These are phyloP conservation scores for Trichoderma pleuroti DNA, from an alignment of 2,329 filamentous ascomycete species.

Conservation along the genomic window DNA sequence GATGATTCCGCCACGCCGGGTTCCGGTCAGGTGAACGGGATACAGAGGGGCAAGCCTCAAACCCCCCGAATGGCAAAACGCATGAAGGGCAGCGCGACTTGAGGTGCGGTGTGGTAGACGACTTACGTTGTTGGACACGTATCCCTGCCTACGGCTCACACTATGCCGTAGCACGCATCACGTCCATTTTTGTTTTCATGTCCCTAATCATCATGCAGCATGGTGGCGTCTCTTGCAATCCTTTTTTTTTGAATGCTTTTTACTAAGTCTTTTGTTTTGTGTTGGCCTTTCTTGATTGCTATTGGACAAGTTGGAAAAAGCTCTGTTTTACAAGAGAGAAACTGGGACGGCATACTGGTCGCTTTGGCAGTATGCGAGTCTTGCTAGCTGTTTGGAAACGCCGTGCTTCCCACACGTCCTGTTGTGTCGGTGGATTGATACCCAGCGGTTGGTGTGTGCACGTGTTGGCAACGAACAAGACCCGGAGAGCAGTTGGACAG, in stretches of 20 bases:
- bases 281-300: conserved; percentile 23
- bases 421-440: conserved; percentile 17
- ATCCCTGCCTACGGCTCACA: background rate
- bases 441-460: conserved; percentile 7
- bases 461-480: conserved; percentile 14
- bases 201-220: conserved; percentile 35
- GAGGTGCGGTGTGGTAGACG: conserved; percentile 16
- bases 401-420: conserved; percentile 8
- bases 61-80: conserved; percentile 58
- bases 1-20: conserved; percentile 51
- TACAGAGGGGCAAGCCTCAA: conserved; percentile 51
- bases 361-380: conserved; percentile 1
- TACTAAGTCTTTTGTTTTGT: conserved; percentile 9
- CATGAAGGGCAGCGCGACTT: conserved; percentile 45
- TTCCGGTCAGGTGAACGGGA: conserved; percentile 50
- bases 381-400: conserved; percentile 10
- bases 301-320: conserved; percentile 23
- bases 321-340: conserved; percentile 13
- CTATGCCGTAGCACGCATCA: conserved; percentile 19
- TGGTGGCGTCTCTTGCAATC: conserved; percentile 34
- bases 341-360: background rate
- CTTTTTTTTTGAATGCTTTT: conserved; percentile 25
- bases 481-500: conserved; percentile 12
- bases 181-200: conserved; percentile 26
- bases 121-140: background rate